A percentile compares a stretch with the other conserved stretches of the same genome.
phyloP scores from a whole-genome alignment of 176 grass and related monocot genomes.

The Aegilops speltoides region DNA sequence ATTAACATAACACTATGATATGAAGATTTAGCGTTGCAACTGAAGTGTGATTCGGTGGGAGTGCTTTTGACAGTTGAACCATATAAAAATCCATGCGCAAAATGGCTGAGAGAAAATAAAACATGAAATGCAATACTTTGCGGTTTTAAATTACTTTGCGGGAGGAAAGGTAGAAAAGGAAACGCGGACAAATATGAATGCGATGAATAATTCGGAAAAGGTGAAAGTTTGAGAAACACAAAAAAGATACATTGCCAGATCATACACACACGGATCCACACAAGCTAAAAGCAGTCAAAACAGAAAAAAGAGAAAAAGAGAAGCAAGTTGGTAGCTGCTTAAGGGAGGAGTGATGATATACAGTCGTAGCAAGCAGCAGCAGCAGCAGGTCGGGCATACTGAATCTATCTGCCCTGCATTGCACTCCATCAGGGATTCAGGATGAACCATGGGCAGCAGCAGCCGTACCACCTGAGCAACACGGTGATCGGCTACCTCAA shows the following conservation, averaged over 20 bases:
- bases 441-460: not conserved
- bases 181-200: not conserved
- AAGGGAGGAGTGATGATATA: not conserved
- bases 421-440: not conserved
- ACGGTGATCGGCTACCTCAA: constrained; percentile 72
- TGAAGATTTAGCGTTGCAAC: not conserved
- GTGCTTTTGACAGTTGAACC: not conserved
- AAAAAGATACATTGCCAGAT: not conserved
- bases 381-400: not conserved
- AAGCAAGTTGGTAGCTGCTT: not conserved
- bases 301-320: not conserved
- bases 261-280: constrained; percentile 6
- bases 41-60: not conserved
- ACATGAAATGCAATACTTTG: not conserved
- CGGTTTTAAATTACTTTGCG: not conserved
- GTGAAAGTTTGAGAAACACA: not conserved
- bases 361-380: not conserved
- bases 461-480: constrained; percentile 60
- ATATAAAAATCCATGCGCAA: not conserved
- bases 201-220: not conserved
- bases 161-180: not conserved
- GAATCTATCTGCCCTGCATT: not conserved
- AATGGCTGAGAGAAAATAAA: not conserved
- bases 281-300: constrained; percentile 3
- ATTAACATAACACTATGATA: not conserved